Percentiles rank a stretch among this genome's conserved stretches.
Conservation (phyloP, 2,329 filamentous ascomycete genomes). For the Lecanicillium sp. region DNA sequence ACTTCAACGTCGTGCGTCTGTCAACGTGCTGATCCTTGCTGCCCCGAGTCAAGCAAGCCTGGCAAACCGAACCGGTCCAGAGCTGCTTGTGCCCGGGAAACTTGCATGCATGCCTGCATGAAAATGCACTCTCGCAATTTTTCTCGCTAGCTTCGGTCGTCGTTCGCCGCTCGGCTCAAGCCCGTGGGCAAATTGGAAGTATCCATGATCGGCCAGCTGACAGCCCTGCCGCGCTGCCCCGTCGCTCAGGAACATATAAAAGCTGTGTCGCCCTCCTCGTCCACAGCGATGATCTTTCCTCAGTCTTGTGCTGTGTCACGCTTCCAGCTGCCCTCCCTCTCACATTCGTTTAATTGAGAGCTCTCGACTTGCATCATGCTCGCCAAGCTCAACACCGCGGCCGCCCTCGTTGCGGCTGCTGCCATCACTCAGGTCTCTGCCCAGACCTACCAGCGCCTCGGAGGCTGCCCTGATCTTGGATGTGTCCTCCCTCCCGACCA, state of each 20-base stretch:
- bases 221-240: background rate
- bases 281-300: background rate
- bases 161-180: background rate
- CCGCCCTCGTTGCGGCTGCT: constrained; percentile 22
- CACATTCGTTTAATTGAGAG: background rate
- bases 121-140: no score
- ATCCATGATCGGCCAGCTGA: background rate
- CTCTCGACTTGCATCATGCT: constrained; percentile 22
- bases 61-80: no score
- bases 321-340: background rate
- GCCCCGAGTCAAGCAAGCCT: constrained; percentile 5
- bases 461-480: constrained; percentile 52
- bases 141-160: constrained; percentile 3
- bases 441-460: constrained; percentile 55
- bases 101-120: no score
- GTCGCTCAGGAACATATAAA: no score
- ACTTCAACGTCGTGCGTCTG: background rate
- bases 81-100: no score
- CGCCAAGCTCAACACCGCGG: constrained; percentile 31
- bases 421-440: constrained; percentile 37
- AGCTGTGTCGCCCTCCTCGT: background rate
- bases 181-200: background rate
- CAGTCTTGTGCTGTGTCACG: background rate
- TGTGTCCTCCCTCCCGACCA: constrained; percentile 57
- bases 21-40: constrained; percentile 12